Base-by-base conservation (phyloP, 768 basidiomycete species). In the Arthromyces matolae region DNA sequence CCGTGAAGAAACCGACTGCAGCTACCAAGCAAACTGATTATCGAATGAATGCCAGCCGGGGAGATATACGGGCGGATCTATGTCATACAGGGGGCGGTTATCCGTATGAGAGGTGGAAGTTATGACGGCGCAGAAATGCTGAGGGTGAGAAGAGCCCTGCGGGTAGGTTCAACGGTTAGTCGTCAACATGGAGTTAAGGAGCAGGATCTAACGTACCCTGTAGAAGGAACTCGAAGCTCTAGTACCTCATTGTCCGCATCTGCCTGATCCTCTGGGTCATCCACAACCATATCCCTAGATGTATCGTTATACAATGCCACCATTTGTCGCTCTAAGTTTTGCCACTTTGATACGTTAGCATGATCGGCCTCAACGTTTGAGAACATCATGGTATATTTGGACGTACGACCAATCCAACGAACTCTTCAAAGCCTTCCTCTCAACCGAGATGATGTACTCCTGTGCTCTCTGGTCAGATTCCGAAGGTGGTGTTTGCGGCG, bases 1-100 rank as follows among this genome's bases (percentile, higher is more conserved):
- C 91, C 42, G 92, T 92, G 73, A 93, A 93, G 77, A 93, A 93
- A 22, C 92, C 92, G 10, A 85, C 86, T 56, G 91, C 89, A 2
- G 88, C 70, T 35, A 78, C 78, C 48, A 80, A 52, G 55, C 79
- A 80, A 52, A 84, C 75, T 65, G 50, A 45, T 59, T 48, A 4
- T 66, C 62, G 10, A 69, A 64, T 4, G 76, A 64, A 61, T 86
- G 80, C 82, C 82, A 83, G 4, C 80, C 81, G 50, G 78, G 69
- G 1, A 73, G 72, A 47, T 78, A 74, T 16, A 83, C 81, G 0
- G 80, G 83, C 6, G 83, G 84, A 52, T 86, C 78, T 7, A 83
- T 71, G 39, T 85, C 85, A 51, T 81, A 85, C 1, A 88, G 61
- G 0, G 84, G 79, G 10, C 65, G 63, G 23, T 73, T 67, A 36